phyloP scores from a whole-genome alignment of 179 eudicot species.

The Spinacia oleracea region DNA sequence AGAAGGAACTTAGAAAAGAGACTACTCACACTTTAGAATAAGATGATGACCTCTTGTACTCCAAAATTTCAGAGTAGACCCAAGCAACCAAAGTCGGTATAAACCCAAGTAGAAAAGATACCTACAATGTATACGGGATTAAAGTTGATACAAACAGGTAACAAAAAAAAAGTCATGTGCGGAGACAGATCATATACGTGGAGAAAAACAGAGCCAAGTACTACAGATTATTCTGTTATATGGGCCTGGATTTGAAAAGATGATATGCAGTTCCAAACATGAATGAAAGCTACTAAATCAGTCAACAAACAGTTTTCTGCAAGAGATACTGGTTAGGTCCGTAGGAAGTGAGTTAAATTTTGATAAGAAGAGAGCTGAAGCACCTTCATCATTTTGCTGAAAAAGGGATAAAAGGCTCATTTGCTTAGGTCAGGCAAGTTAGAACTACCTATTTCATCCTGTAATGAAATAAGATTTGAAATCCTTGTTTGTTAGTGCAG shows the following conservation, averaged over 20 bases:
- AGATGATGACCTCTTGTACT: constrained; percentile 65
- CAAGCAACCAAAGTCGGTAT: constrained; percentile 78
- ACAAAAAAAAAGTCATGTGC: not conserved
- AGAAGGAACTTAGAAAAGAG: not conserved
- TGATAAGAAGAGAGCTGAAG: not conserved
- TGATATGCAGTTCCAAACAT: not conserved
- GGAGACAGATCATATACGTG: not conserved
- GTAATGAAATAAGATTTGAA: too few relatives aligned
- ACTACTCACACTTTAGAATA: constrained; percentile 81
- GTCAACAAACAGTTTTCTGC: not conserved
- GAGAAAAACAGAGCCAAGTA: not conserved
- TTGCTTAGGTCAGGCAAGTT: not conserved
- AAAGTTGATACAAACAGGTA: not conserved
- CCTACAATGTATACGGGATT: constrained; percentile 40
- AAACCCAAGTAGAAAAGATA: constrained; percentile 86
- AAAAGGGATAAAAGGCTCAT: not conserved
- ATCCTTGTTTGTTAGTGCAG: not conserved
- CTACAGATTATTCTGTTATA: not conserved
- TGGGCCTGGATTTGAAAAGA: not conserved
- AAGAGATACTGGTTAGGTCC: not conserved
- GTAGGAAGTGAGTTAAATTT: not conserved
- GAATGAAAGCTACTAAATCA: not conserved
- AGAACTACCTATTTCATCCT: not conserved
- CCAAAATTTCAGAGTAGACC: constrained; percentile 85
- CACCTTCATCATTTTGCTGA: not conserved